phyloP scores from a whole-genome alignment of 139 green algal species.

The Volvox reticuliferus region DNA sequence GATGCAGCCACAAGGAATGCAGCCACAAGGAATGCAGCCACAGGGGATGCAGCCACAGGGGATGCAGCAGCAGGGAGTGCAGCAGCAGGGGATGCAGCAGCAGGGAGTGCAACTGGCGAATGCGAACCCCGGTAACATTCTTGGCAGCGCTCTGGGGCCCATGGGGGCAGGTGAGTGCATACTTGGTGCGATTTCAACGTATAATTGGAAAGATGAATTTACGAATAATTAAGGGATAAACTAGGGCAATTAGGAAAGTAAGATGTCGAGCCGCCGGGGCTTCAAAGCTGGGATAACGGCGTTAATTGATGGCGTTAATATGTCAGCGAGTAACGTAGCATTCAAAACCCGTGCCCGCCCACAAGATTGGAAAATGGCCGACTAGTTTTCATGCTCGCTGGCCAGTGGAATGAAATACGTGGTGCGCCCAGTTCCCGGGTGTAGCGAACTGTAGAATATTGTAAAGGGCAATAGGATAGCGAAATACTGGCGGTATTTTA shows the following conservation, averaged over 20 bases:
- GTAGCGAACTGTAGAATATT: too few relatives aligned
- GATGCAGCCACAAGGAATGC: background rate
- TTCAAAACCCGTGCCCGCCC: too few relatives aligned
- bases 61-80: too few relatives aligned
- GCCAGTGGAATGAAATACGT: too few relatives aligned
- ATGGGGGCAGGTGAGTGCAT: slow-evolving; percentile 46
- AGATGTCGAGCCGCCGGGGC: background rate
- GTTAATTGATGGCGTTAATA: background rate
- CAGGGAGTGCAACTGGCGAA: background rate
- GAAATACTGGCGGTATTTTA: too few relatives aligned
- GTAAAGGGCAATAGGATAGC: too few relatives aligned
- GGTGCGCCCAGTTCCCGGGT: too few relatives aligned
- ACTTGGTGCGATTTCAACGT: background rate
- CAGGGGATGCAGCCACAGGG: background rate
- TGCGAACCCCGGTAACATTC: background rate
- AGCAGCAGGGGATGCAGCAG: background rate
- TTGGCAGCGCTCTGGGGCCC: slow-evolving; percentile 48
- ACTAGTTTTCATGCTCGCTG: too few relatives aligned
- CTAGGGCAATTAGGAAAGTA: background rate
- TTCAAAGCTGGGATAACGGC: background rate
- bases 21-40: background rate
- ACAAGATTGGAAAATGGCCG: too few relatives aligned
- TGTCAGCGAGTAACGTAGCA: background rate
- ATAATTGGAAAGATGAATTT: background rate
- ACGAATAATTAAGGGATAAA: background rate